Evolutionary conservation across 371 early-diverging fungal genomes (phyloP).

Genomic region (Mortierella sp.): DNA sequence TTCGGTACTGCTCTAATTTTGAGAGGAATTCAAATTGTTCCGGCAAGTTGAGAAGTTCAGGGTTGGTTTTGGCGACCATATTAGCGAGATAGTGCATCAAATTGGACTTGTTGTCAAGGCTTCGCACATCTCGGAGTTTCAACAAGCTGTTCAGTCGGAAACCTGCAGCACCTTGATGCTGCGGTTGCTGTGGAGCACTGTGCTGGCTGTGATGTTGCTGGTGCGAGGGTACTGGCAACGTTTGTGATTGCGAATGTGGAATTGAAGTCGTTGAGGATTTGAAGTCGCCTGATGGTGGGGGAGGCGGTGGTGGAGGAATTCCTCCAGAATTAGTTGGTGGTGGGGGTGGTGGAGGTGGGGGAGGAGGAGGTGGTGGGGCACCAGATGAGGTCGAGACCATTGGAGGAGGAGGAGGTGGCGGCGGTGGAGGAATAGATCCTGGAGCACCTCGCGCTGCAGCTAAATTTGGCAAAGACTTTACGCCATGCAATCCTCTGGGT

Average conservation of each 20-base stretch:
- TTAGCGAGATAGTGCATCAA: conserved; percentile 54
- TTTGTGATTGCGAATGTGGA: not conserved
- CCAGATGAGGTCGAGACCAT: not conserved
- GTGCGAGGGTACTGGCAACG: not conserved
- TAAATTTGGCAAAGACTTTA: conserved; percentile 17
- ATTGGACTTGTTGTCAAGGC: conserved; percentile 51
- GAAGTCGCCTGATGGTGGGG: not conserved
- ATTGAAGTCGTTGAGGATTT: not conserved
- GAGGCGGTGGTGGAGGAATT: conserved; percentile 18
- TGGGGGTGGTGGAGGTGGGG: conserved; percentile 29
- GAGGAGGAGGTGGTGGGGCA: conserved; percentile 5
- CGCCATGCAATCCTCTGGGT: conserved; percentile 6
- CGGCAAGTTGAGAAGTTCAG: conserved; percentile 36
- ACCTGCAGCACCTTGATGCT: conserved; percentile 49
- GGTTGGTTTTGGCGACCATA: conserved; percentile 47
- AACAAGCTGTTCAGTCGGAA: conserved; percentile 48
- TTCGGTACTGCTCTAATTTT: conserved; percentile 45
- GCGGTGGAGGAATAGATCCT: conserved; percentile 13
- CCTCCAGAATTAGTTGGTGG: not conserved
- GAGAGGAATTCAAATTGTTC: conserved; percentile 32
- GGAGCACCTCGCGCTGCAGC: not conserved
- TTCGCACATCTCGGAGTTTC: conserved; percentile 53
- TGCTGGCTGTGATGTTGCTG: no score
- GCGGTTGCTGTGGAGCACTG: not conserved
- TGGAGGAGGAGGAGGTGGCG: conserved; percentile 23